These are phyloP conservation scores for Kurtzmaniella cleridarum DNA, from an alignment of 805 yeast species.

Conservation along the genomic window DNA sequence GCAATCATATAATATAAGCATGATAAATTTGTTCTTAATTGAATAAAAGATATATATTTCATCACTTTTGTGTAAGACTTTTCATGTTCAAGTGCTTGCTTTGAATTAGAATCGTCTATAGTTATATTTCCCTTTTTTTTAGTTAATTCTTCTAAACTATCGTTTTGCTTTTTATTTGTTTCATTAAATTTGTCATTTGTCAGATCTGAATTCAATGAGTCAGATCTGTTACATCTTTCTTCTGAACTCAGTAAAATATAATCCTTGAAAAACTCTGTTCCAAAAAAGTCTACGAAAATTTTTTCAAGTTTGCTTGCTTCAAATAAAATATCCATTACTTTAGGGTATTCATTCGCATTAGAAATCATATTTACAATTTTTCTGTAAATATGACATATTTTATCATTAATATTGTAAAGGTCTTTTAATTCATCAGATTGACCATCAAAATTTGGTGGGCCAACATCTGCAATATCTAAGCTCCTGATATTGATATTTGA, in stretches of 20 bases:
- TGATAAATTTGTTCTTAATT: slow-evolving; percentile 34
- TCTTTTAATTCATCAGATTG: slow-evolving; percentile 12
- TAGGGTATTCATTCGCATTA: slow-evolving; percentile 25
- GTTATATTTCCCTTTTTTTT: background rate
- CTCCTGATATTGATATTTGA: slow-evolving; percentile 21
- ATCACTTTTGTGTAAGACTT: slow-evolving; percentile 27
- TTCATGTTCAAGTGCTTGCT: slow-evolving; percentile 14
- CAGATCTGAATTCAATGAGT: slow-evolving; percentile 1
- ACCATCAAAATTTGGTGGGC: slow-evolving; percentile 16
- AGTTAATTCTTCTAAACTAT: background rate
- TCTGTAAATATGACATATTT: slow-evolving; percentile 24
- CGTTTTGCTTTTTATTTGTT: too few species aligned
- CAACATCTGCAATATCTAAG: slow-evolving; percentile 29
- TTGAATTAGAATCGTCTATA: background rate
- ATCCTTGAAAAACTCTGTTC: slow-evolving; percentile 38
- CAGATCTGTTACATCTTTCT: too few species aligned
- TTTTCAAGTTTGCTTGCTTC: slow-evolving; percentile 34
- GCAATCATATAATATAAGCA: slow-evolving; percentile 37
- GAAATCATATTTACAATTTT: slow-evolving; percentile 20
- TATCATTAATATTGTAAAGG: slow-evolving; percentile 8
- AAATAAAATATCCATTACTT: slow-evolving; percentile 26
- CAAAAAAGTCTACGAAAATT: slow-evolving; percentile 30
- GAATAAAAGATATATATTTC: slow-evolving; percentile 30
- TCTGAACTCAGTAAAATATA: slow-evolving; percentile 29
- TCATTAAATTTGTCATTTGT: background rate